Percentiles rank a stretch among this genome's conserved stretches.
phyloP scores from a whole-genome alignment of 768 basidiomycete genomes.

The Suillus americanus region DNA sequence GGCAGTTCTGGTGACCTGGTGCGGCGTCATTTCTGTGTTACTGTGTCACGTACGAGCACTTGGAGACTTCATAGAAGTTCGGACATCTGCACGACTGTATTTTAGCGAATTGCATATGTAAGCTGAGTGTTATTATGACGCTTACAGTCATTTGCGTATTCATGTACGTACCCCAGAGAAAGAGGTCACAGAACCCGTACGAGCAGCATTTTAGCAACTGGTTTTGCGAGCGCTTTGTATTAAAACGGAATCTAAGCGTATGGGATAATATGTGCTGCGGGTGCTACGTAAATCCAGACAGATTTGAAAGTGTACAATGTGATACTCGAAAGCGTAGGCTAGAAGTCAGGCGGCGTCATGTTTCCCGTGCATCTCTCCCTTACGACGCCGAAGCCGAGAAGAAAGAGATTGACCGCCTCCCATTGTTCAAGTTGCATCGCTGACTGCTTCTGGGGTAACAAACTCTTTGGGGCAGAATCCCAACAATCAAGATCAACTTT shows the following conservation, averaged over 20 bases:
- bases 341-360: background rate
- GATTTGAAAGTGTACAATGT: background rate
- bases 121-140: background rate
- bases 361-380: background rate
- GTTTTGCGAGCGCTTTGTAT: background rate
- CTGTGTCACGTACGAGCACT: background rate
- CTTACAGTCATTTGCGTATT: background rate
- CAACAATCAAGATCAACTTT: constrained; percentile 22
- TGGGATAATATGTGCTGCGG: background rate
- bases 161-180: background rate
- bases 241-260: background rate
- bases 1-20: background rate
- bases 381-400: background rate
- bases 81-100: background rate
- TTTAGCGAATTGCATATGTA: background rate
- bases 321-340: background rate
- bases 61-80: constrained; percentile 4
- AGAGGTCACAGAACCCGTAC: background rate
- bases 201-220: background rate
- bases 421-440: background rate
- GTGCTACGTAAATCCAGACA: background rate
- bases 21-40: background rate
- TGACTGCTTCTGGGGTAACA: background rate
- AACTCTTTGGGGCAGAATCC: constrained; percentile 22
- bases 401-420: background rate